Conservation (phyloP, 345 rosid species). For the Syzygium oleosum region DNA sequence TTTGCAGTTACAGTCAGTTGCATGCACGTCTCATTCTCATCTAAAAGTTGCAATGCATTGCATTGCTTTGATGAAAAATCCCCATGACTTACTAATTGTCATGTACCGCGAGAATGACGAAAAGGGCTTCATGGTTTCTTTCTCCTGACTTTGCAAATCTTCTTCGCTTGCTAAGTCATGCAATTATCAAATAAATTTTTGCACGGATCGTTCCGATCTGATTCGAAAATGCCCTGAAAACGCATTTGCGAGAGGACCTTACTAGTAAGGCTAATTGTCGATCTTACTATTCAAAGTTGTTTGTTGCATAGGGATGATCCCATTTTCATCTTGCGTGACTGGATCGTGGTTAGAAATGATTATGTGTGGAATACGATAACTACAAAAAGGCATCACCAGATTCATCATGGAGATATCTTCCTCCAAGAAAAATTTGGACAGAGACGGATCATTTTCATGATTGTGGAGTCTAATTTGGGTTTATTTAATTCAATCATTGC, state of each 20-base stretch:
- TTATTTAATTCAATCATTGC: neutral
- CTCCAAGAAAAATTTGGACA: neutral
- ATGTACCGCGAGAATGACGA: neutral
- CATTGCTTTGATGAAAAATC: neutral
- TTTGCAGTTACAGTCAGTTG: neutral
- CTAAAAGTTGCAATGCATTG: neutral
- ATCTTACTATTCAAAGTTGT: neutral
- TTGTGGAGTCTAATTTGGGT: neutral
- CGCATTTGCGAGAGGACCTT: neutral
- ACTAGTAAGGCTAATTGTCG: neutral
- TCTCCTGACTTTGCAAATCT: neutral
- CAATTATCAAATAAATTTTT: neutral
- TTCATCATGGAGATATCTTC: neutral
- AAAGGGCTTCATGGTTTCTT: neutral
- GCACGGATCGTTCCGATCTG: neutral
- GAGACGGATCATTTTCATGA: neutral
- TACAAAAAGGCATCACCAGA: neutral
- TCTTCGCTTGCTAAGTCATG: neutral
- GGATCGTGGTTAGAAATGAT: neutral
- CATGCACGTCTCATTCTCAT: neutral
- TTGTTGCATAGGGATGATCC: neutral
- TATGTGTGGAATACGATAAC: neutral
- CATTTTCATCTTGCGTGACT: neutral
- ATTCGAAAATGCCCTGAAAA: neutral
- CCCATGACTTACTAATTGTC: neutral